Evolutionary conservation across 371 early-diverging fungal genomes (phyloP), one percentile per base, ranked within the genome.

Genomic region (Apophysomyces ossiformis): DNA sequence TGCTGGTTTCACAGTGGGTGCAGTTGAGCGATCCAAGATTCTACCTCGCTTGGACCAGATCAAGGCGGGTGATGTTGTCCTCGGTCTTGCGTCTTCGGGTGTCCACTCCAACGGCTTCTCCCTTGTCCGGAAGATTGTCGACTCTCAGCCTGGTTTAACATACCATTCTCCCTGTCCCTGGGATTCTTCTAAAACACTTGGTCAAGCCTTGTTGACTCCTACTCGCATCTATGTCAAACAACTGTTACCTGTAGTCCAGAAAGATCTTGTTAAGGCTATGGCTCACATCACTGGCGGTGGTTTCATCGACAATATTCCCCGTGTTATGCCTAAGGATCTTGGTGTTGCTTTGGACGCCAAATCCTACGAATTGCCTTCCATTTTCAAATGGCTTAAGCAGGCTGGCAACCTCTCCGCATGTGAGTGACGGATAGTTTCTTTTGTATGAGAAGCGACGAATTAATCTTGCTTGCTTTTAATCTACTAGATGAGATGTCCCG

Each of bases 241-340:
- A 71, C 81, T 97, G 62, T 77, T 98, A 63, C 95, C 96, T 9
- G 85, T 93, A 32, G 84, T 97, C 54, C 85, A 86, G 58, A 74
- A 85, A 72, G 84, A 85, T 43, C 78, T 93, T 60, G 82, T 97
- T 76, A 98, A 97, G 89, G 95, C 91, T 57, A 92, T 99, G 93
- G 92, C 96, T 41, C 98, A 99, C 69, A 98, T 99, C 70, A 99
- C 99, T 0, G 99, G 99, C 50, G 99, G 99, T 63, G 99, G 99
- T 5, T 96, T 99, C 81, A 84, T 91, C 11, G 99, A 98, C 72
- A 99, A 99, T 77, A 92, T 99, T 70, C 99, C 99, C 26, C 93
- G 99, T 68, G 93, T 94, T 38, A 87, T 99, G 77, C 98, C 98
- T 47, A 78, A 90, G 60, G 72, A 89, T 65, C 71, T 92, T 16